Evolutionary conservation across 2,329 filamentous ascomycete genomes (phyloP).

Genomic region (Plectosphaerella sp.): DNA sequence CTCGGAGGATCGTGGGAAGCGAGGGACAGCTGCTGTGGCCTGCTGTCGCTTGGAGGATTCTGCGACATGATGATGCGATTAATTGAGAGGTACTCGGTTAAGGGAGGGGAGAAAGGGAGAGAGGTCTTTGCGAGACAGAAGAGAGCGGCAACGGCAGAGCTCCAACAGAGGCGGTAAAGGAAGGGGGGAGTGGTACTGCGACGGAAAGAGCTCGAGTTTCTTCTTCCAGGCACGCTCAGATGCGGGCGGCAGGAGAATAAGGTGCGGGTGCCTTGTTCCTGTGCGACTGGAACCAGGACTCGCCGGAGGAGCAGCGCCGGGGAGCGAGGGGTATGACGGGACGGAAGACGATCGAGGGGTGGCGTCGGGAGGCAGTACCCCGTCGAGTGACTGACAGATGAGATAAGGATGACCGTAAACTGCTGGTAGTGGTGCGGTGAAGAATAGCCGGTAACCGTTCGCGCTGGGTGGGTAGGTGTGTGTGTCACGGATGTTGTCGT

Average conservation of each 20-base stretch:
- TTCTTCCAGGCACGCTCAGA: neutral
- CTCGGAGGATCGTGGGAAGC: slow-evolving; percentile 6
- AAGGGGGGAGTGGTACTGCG: neutral
- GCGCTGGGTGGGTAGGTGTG: neutral
- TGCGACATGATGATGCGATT: slow-evolving; percentile 9
- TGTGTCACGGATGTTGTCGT: neutral
- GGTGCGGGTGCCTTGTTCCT: neutral
- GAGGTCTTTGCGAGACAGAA: no score
- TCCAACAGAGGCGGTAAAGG: neutral
- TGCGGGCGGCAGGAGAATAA: neutral
- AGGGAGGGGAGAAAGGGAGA: no score
- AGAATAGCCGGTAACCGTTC: no score
- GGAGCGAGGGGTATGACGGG: neutral
- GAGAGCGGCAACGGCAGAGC: no score
- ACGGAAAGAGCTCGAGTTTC: neutral
- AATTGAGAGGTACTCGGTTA: neutral
- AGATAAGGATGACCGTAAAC: neutral
- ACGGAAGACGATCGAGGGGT: neutral
- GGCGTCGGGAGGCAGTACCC: neutral
- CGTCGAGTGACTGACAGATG: neutral
- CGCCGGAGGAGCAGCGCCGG: neutral
- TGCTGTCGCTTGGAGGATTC: neutral
- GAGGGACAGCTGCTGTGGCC: neutral
- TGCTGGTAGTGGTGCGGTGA: neutral
- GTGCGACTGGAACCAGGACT: neutral